Evolutionary conservation across 2,329 filamentous ascomycete genomes (phyloP), one percentile per base, ranked within the genome.

Genomic region (Colletotrichum noveboracense): DNA sequence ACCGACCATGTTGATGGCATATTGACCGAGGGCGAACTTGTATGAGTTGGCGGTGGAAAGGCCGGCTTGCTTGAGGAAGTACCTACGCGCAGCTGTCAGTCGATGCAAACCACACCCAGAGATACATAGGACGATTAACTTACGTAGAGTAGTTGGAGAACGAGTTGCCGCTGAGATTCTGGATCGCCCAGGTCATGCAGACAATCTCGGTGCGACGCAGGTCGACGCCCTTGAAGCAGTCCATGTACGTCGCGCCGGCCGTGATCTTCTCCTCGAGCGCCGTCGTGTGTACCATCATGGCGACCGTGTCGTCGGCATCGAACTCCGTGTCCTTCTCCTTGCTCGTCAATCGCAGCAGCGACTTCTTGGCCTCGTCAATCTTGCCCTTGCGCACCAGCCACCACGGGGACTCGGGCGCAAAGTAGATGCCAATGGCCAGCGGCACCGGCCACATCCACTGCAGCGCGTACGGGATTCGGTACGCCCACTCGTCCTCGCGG

Each of bases 211-310:
- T 98, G 30, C 96, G 91, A 74, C 95, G 93, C 64, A 93, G 87
- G 81, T 98, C 93, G 14, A 91, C 90, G 13, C 95, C 95, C 82
- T 90, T 93, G 89, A 98, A 97, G 86, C 95, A 98, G 83, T 98
- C 95, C 79, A 91, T 85, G 83, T 97, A 98, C 69, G 89, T 92
- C 7, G 94, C 91, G 34, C 95, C 95, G 8, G 87, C 86, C 6
- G 94, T 96, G 69, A 95, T 94, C 84, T 91, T 89, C 81, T 94
- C 90, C 83, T 98, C 96, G 13, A 97, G 87, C 0, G 94, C 93
- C 1, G 94, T 96, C 1, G 95, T 98, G 82, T 97, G 95, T 2
- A 95, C 92, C 94, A 98, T 98, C 95, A 98, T 97, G 80, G 94
- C 93, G 66, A 98, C 89, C 0, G 95, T 97, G 85, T 97, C 95